A percentile compares a stretch with the other conserved stretches of the same genome.
These are phyloP conservation scores for Aspergillus eucalypticola DNA, from an alignment of 2,329 filamentous ascomycete species.

Conservation along the genomic window DNA sequence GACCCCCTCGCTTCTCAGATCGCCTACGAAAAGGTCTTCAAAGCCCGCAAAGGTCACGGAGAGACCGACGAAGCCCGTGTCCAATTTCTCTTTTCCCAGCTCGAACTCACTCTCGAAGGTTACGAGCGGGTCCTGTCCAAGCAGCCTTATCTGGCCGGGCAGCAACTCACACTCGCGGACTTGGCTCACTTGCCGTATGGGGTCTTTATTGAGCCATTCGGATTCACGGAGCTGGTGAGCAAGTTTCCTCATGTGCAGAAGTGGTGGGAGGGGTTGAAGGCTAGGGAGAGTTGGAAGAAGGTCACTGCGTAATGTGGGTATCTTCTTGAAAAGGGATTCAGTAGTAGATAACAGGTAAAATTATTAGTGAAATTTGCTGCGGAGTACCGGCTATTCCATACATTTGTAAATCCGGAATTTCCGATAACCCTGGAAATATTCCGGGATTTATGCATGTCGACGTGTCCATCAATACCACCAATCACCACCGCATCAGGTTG, in stretches of 20 bases:
- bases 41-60: conserved; percentile 13
- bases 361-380: too few relatives aligned
- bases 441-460: neutral
- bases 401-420: too few relatives aligned
- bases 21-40: conserved; percentile 22
- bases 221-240: conserved; percentile 13
- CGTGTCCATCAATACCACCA: neutral
- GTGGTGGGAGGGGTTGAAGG: conserved; percentile 19
- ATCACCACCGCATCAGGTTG: too few relatives aligned
- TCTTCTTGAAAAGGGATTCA: too few relatives aligned
- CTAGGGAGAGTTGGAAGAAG: conserved; percentile 15
- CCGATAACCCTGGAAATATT: too few relatives aligned
- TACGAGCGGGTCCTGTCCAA: conserved; percentile 23
- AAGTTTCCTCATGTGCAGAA: conserved; percentile 17
- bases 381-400: too few relatives aligned
- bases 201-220: conserved; percentile 13
- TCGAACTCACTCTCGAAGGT: conserved; percentile 14
- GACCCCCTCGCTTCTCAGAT: conserved; percentile 14
- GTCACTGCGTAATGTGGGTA: neutral
- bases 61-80: conserved; percentile 17
- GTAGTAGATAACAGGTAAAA: too few relatives aligned
- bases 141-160: conserved; percentile 23
- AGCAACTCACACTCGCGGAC: conserved; percentile 19
- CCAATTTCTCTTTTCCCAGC: conserved; percentile 11
- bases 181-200: conserved; percentile 19